These are phyloP conservation scores for Geosmithia flava DNA, from an alignment of 2,329 filamentous ascomycete genomes.

Conservation along the genomic window DNA sequence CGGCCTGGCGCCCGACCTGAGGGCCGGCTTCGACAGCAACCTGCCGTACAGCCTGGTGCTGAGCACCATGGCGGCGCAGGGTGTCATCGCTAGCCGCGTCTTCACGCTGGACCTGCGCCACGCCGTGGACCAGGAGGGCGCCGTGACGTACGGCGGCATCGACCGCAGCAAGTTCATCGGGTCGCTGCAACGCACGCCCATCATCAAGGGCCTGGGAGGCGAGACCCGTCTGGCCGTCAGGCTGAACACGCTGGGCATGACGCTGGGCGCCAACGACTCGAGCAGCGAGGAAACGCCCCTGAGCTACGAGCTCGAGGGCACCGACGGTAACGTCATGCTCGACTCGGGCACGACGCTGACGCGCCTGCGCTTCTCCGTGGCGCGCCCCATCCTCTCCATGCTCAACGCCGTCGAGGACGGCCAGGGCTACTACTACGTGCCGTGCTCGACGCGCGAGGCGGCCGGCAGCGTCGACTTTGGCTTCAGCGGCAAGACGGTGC, in stretches of 20 bases:
- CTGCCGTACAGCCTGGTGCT: conserved; percentile 40
- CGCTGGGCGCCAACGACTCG: conserved; percentile 4
- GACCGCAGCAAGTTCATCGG: conserved; percentile 40
- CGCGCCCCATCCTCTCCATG: conserved; percentile 26
- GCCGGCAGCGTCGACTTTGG: conserved; percentile 33
- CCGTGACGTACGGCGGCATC: conserved; percentile 40
- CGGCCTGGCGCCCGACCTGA: conserved; percentile 31
- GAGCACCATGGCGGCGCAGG: conserved; percentile 32
- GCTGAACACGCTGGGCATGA: conserved; percentile 17
- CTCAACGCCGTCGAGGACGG: conserved; percentile 26
- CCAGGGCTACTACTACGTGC: conserved; percentile 29
- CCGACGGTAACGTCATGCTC: conserved; percentile 30
- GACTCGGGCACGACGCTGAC: conserved; percentile 41
- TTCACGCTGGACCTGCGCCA: conserved; percentile 39
- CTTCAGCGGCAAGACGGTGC: conserved; percentile 27
- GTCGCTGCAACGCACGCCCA: conserved; percentile 26
- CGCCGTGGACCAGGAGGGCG: conserved; percentile 26
- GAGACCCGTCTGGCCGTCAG: conserved; percentile 23
- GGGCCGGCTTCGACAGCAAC: conserved; percentile 20
- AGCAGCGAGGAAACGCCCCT: conserved; percentile 4
- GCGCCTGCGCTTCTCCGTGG: conserved; percentile 28
- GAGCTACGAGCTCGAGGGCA: conserved; percentile 10
- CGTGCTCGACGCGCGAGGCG: conserved; percentile 23
- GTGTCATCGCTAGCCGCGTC: conserved; percentile 33
- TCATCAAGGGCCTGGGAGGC: conserved; percentile 22